Evolutionary conservation across 2,329 filamentous ascomycete genomes (phyloP).

Genomic region (Epichloe gansuensis): DNA sequence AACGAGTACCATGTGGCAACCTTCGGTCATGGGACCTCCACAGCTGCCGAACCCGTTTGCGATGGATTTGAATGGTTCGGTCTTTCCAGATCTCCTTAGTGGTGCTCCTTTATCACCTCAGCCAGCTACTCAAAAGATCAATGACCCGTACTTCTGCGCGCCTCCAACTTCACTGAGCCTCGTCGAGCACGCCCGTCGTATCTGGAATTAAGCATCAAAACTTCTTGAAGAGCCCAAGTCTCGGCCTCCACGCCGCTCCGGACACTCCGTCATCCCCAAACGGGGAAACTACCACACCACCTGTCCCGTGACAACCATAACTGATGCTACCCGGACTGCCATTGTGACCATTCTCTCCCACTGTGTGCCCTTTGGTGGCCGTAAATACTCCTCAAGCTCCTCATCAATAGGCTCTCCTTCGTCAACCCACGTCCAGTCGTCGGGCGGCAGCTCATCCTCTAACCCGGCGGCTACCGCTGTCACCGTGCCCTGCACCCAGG

Average conservation of each 20-base stretch:
- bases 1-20: conserved; percentile 55
- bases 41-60: conserved; percentile 58
- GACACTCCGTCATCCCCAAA: conserved; percentile 63
- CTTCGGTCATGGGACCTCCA: conserved; percentile 55
- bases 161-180: conserved; percentile 61
- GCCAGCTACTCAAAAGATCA: conserved; percentile 55
- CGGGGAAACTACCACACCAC: conserved; percentile 47
- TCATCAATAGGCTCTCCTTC: conserved; percentile 42
- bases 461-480: conserved; percentile 30
- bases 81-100: conserved; percentile 66
- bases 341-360: conserved; percentile 49
- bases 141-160: conserved; percentile 68
- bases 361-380: conserved; percentile 41
- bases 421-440: conserved; percentile 35
- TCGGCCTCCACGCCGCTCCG: conserved; percentile 52
- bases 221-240: conserved; percentile 55
- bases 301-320: conserved; percentile 51
- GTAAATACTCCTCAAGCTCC: conserved; percentile 49
- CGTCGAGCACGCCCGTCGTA: conserved; percentile 60
- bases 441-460: conserved; percentile 35
- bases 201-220: conserved; percentile 49
- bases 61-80: conserved; percentile 60
- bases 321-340: conserved; percentile 50
- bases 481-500: conserved; percentile 64
- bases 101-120: conserved; percentile 68